Evolutionary conservation across 306 rosid species (phyloP), one percentile per base, ranked within the genome.

Genomic region (Rosa persica): DNA sequence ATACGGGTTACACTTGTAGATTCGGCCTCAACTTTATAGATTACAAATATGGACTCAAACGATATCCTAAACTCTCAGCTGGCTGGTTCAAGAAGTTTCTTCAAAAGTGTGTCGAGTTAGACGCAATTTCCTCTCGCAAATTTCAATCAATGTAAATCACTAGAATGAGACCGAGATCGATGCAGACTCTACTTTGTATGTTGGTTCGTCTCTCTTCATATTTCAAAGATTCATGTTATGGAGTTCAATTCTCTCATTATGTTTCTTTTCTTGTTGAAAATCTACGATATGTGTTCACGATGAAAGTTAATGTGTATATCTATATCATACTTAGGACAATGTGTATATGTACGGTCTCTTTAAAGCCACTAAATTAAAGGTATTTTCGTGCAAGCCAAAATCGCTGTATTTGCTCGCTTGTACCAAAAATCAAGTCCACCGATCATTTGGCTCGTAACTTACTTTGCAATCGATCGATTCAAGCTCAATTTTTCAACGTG

Each of bases 21-120:
- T 91, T 88, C 62, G 92, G 97, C 36, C 81, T 91, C 74, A 78
- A 81, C 62, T 89, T 60, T 10, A 81, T 89, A 4, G 92, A 91
- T 61, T 88, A 81, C 68, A 79, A 81, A 8, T 62, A 89, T 64
- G 79, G 20, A 1, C 52, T 76, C 17, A 88, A 76, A 76, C 82
- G 93, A 76, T 68, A 89, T 23, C 66, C 85, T 6, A 91, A 91
- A 58, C 62, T 68, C 3, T 91, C 93, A n/a, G 88, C 86, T 2
- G n/a, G 74, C 0, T 91, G 93, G 92, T 86, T 87, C 73, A 80
- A 78, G 82, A 80, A 55, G 6, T 91, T 91, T 40, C 90, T 91
- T 55, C 17, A 64, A 25, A 69, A 81, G 42, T 13, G 44, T 34
- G 2, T 15, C n/a, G 12, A 34, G 10, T 6, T 64, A 36, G 44